phyloP scores from a whole-genome alignment of 805 yeast species.

The Schwanniomyces occidentalis region DNA sequence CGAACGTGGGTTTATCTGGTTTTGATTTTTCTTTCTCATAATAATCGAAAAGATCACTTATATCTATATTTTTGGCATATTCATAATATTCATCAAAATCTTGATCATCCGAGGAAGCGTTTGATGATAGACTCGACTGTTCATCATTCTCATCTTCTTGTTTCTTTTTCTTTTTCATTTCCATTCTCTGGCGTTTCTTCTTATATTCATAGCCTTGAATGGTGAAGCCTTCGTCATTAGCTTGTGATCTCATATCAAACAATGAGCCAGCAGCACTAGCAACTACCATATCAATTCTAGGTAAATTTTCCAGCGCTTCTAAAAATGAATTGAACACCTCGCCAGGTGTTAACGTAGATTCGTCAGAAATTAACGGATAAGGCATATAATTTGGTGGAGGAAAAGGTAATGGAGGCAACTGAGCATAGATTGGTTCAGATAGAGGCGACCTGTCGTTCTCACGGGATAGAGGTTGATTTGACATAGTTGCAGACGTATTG shows the following conservation, averaged over 20 bases:
- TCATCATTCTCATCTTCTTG: slow-evolving; percentile 8
- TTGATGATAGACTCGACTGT: slow-evolving; percentile 4
- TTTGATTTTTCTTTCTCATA: slow-evolving; percentile 8
- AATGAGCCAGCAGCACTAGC: slow-evolving; percentile 49
- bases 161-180: slow-evolving; percentile 9
- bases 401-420: slow-evolving; percentile 44
- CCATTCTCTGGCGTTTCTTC: slow-evolving; percentile 4
- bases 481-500: neutral
- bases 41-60: slow-evolving; percentile 18
- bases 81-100: slow-evolving; percentile 25
- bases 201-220: slow-evolving; percentile 6
- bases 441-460: neutral
- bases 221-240: slow-evolving; percentile 33
- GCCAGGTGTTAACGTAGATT: slow-evolving; percentile 32
- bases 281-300: slow-evolving; percentile 44
- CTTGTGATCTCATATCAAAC: slow-evolving; percentile 35
- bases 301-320: slow-evolving; percentile 36
- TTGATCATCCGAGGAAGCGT: slow-evolving; percentile 5
- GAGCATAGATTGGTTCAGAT: slow-evolving; percentile 7
- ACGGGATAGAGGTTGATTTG: neutral
- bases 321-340: slow-evolving; percentile 37
- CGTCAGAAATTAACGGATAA: slow-evolving; percentile 38
- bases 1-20: slow-evolving; percentile 1
- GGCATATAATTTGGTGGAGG: slow-evolving; percentile 49
- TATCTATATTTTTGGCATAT: slow-evolving; percentile 23